These are phyloP conservation scores for Suhomyces atakaporum DNA, from an alignment of 1,139 yeast genomes.

Conservation along the genomic window DNA sequence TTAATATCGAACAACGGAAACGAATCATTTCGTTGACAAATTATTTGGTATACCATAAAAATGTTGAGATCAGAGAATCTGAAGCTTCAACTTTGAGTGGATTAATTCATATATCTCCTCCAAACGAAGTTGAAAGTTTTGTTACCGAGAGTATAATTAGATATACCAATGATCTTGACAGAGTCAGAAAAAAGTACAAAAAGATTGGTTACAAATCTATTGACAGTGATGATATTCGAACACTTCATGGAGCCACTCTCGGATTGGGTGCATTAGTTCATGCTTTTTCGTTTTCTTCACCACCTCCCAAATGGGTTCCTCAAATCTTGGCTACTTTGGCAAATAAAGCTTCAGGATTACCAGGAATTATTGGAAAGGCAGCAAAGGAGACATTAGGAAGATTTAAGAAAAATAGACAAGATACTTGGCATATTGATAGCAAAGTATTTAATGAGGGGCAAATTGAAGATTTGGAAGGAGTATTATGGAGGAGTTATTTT, in stretches of 20 bases:
- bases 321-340: conserved; percentile 68
- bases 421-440: conserved; percentile 94
- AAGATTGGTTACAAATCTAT: conserved; percentile 32
- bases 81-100: conserved; percentile 81
- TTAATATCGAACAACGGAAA: conserved; percentile 51
- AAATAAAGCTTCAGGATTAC: conserved; percentile 64
- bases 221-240: conserved; percentile 44
- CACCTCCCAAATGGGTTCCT: conserved; percentile 93
- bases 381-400: conserved; percentile 82
- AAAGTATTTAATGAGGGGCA: conserved; percentile 75
- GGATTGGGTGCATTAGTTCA: conserved; percentile 88
- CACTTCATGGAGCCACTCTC: conserved; percentile 82
- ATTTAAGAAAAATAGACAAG: conserved; percentile 91
- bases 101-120: conserved; percentile 75
- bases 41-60: conserved; percentile 60
- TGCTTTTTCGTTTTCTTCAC: conserved; percentile 89
- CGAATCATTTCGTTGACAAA: conserved; percentile 56
- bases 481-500: conserved; percentile 89
- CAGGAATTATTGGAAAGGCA: conserved; percentile 80
- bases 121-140: conserved; percentile 48
- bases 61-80: conserved; percentile 72
- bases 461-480: conserved; percentile 91
- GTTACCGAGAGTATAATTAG: conserved; percentile 26
- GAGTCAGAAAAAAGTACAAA: conserved; percentile 33
- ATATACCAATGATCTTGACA: conserved; percentile 35